Evolutionary conservation across 2,329 filamentous ascomycete genomes (phyloP).

Genomic region (Paracorniculantispora psalliotae): DNA sequence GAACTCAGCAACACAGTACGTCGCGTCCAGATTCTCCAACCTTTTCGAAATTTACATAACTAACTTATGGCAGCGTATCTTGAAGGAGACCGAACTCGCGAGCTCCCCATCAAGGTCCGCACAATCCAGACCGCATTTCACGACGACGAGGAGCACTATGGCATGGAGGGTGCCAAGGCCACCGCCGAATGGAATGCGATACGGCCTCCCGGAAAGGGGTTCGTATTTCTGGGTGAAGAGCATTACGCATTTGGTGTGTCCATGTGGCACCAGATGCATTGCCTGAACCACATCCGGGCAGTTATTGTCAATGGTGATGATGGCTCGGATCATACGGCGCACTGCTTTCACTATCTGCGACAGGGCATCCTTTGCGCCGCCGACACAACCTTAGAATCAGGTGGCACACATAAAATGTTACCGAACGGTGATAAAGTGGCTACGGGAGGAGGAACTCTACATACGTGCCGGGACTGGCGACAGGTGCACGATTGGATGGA

Average conservation of each 20-base stretch:
- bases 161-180: neutral
- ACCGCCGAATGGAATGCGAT: neutral
- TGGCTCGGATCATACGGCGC: conserved; percentile 8
- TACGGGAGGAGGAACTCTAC: neutral
- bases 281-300: conserved; percentile 7
- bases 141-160: neutral
- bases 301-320: conserved; percentile 7
- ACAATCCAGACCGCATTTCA: neutral
- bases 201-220: neutral
- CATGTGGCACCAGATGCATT: conserved; percentile 12
- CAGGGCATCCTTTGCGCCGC: conserved; percentile 15
- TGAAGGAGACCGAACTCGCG: neutral
- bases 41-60: neutral
- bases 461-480: conserved; percentile 10
- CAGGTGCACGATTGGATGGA: conserved; percentile 9
- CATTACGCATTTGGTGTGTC: neutral
- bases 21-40: neutral
- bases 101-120: neutral
- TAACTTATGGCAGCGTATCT: neutral
- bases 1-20: neutral
- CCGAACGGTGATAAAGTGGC: neutral
- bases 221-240: neutral
- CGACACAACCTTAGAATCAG: conserved; percentile 11
- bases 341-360: conserved; percentile 14
- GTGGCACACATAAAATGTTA: neutral